A percentile compares a stretch with the other conserved stretches of the same genome.
Evolutionary conservation across 192 early-diverging fungal species (phyloP).

Genomic region (Rhizophagus prolifer): DNA sequence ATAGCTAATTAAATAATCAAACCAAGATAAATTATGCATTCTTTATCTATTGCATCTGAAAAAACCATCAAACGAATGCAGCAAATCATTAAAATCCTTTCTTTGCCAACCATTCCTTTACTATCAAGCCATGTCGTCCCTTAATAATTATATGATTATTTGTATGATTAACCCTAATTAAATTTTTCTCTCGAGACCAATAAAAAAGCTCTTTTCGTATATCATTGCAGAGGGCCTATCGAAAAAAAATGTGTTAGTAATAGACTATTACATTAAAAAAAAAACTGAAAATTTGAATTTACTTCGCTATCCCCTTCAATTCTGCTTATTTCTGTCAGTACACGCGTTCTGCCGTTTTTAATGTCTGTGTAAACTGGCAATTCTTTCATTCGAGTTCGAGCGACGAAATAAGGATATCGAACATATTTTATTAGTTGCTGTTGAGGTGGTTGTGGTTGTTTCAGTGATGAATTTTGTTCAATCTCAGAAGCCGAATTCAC

Average conservation of each 20-base stretch:
- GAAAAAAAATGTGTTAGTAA: constrained; percentile 25
- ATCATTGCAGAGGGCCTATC: constrained; percentile 21
- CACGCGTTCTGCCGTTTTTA: constrained; percentile 64
- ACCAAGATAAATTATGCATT: background rate
- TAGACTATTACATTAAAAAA: constrained; percentile 27
- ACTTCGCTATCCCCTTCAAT: constrained; percentile 68
- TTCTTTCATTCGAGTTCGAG: constrained; percentile 56
- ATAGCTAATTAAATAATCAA: background rate
- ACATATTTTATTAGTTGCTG: constrained; percentile 14
- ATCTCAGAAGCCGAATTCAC: background rate
- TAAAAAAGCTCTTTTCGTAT: constrained; percentile 10
- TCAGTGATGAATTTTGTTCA: background rate
- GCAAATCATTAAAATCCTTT: constrained; percentile 38
- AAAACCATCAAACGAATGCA: background rate
- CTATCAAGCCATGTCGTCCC: constrained; percentile 34
- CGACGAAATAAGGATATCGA: constrained; percentile 56
- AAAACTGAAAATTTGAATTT: constrained; percentile 12
- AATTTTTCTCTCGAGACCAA: background rate
- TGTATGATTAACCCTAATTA: constrained; percentile 8
- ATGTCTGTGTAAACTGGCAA: constrained; percentile 73
- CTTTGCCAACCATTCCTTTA: constrained; percentile 42
- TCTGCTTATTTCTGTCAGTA: constrained; percentile 65
- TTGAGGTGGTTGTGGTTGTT: background rate
- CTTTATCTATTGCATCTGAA: background rate
- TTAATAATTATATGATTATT: constrained; percentile 43